Conservation (phyloP, 768 basidiomycete genomes). For the Postia placenta region DNA sequence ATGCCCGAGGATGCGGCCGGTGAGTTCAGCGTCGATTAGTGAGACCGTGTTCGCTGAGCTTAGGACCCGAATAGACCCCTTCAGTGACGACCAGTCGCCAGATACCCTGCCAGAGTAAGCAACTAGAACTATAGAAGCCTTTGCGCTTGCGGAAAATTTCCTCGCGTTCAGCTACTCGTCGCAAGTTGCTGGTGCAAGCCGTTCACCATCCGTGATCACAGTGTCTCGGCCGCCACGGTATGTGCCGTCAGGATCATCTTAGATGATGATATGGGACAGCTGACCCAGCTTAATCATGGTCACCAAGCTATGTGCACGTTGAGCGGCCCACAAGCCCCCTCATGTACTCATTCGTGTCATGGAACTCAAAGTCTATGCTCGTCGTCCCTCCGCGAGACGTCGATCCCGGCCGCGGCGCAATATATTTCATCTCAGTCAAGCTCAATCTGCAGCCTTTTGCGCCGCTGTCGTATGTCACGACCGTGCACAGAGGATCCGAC, state of each 20-base stretch:
- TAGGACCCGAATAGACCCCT: not conserved
- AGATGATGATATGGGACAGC: not conserved
- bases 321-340: conserved; percentile 25
- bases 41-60: too few relatives aligned
- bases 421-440: conserved; percentile 37
- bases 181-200: too few relatives aligned
- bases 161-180: too few relatives aligned
- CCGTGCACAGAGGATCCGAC: conserved; percentile 26
- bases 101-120: not conserved
- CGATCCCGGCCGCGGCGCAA: conserved; percentile 22
- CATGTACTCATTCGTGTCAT: conserved; percentile 35
- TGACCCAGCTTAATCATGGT: not conserved
- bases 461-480: conserved; percentile 38
- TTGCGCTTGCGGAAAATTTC: too few relatives aligned
- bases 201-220: too few relatives aligned
- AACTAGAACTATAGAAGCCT: not conserved
- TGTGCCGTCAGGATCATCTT: too few relatives aligned
- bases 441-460: conserved; percentile 42
- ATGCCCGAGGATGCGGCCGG: too few relatives aligned
- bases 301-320: conserved; percentile 10
- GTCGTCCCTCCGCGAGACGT: conserved; percentile 29
- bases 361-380: conserved; percentile 29
- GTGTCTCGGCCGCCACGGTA: conserved; percentile 10
- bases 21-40: too few relatives aligned
- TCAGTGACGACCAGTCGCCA: conserved; percentile 1